Percentiles rank a stretch among this genome's conserved stretches.
Evolutionary conservation across 2,329 filamentous ascomycete genomes (phyloP).

Genomic region (Daldinia sp.): DNA sequence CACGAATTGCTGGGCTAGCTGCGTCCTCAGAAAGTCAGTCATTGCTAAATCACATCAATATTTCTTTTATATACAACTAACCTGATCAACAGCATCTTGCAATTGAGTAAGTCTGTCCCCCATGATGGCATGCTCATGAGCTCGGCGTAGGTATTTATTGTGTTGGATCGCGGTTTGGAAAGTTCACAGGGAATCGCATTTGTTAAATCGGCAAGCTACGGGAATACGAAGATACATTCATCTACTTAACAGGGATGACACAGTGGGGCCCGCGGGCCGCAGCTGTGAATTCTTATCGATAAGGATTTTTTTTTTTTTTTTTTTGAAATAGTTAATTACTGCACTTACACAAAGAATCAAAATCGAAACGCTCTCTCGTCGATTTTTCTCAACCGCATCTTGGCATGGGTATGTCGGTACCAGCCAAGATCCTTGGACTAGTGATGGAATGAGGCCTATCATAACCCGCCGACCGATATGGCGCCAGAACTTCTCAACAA

Average conservation of each 20-base stretch:
- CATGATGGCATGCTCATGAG: constrained; percentile 59
- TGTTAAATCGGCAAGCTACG: constrained; percentile 1
- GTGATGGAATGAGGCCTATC: constrained; percentile 41
- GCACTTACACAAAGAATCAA: neutral
- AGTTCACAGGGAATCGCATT: neutral
- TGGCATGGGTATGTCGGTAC: neutral
- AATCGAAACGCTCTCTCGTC: neutral
- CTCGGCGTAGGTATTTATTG: constrained; percentile 11
- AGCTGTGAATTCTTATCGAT: neutral
- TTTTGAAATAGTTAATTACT: neutral
- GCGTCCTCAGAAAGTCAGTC: constrained; percentile 34
- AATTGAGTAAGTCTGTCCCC: constrained; percentile 83
- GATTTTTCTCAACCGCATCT: neutral
- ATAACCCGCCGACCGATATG: constrained; percentile 14
- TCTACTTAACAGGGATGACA: neutral
- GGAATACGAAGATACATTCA: neutral
- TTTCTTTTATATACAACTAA: constrained; percentile 52
- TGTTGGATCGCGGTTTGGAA: constrained; percentile 14
- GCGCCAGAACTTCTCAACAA: constrained; percentile 22
- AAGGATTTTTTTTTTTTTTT: no score
- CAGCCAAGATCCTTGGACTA: neutral
- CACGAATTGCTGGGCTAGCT: constrained; percentile 78
- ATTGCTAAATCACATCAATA: neutral
- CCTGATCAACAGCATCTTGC: constrained; percentile 87
- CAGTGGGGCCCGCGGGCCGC: neutral